Percentiles rank a stretch among this genome's conserved stretches.
Evolutionary conservation across 108 stramenopile species (phyloP).

Genomic region (Cylindrotheca fusiformis): DNA sequence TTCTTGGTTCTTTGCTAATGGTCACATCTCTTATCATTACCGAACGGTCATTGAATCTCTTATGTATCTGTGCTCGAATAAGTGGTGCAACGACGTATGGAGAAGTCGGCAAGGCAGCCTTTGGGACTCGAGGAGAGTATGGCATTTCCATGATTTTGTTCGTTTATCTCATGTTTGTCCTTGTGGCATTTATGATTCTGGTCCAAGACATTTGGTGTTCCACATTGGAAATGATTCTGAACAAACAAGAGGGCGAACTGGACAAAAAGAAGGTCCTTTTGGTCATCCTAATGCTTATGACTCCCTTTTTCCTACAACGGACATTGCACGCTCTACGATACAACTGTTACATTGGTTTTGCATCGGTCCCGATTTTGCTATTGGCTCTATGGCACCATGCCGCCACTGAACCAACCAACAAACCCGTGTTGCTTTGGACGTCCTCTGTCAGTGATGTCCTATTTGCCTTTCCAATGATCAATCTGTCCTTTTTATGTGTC

Average conservation of each 20-base stretch:
- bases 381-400: constrained; percentile 38
- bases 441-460: constrained; percentile 17
- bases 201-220: constrained; percentile 75
- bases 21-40: constrained; percentile 58
- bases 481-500: constrained; percentile 56
- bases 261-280: constrained; percentile 41
- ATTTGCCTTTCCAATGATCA: constrained; percentile 70
- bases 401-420: not conserved
- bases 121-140: constrained; percentile 56
- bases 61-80: constrained; percentile 65
- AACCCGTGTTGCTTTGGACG: constrained; percentile 10
- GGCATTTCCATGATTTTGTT: constrained; percentile 50
- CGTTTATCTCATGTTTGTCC: constrained; percentile 66
- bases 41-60: constrained; percentile 56
- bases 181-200: constrained; percentile 80
- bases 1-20: constrained; percentile 61
- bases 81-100: constrained; percentile 70
- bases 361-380: constrained; percentile 52
- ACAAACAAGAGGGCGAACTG: not conserved
- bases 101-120: constrained; percentile 62
- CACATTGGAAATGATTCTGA: constrained; percentile 3
- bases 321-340: constrained; percentile 72
- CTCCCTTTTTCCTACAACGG: constrained; percentile 62
- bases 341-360: constrained; percentile 83
- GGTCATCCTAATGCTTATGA: constrained; percentile 31